Conservation (phyloP, 2,329 filamentous ascomycete species). For the Cladosporium sp. region DNA sequence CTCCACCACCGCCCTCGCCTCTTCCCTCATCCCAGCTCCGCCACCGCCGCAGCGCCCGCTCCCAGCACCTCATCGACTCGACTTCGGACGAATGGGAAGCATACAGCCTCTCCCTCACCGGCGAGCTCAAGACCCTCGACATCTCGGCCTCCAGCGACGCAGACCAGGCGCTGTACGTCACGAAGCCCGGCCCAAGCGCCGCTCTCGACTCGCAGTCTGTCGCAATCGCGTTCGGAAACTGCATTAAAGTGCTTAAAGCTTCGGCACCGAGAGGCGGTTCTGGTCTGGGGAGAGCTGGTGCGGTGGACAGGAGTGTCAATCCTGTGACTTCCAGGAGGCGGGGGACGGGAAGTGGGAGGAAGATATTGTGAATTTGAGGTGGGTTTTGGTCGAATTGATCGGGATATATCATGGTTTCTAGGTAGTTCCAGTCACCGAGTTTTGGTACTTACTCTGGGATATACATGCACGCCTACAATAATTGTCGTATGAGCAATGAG, state of each 20-base stretch:
- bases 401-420: background rate
- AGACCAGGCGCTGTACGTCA: slow-evolving; percentile 63
- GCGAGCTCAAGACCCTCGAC: slow-evolving; percentile 34
- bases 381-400: too few species aligned
- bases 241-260: slow-evolving; percentile 63
- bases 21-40: slow-evolving; percentile 27
- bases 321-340: background rate
- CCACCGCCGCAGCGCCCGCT: slow-evolving; percentile 25
- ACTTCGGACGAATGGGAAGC: slow-evolving; percentile 51
- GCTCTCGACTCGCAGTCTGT: slow-evolving; percentile 64
- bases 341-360: slow-evolving; percentile 13
- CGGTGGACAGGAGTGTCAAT: background rate
- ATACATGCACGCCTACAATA: background rate
- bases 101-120: slow-evolving; percentile 52
- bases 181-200: slow-evolving; percentile 64
- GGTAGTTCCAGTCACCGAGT: background rate
- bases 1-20: slow-evolving; percentile 6
- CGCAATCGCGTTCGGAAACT: slow-evolving; percentile 70
- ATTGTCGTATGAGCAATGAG: background rate
- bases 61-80: slow-evolving; percentile 13
- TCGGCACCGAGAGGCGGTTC: slow-evolving; percentile 29
- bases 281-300: background rate
- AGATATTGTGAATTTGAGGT: background rate
- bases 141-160: slow-evolving; percentile 32
- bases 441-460: background rate